Conservation (phyloP, 2,329 filamentous ascomycete species). For the Ascochyta rabiei region DNA sequence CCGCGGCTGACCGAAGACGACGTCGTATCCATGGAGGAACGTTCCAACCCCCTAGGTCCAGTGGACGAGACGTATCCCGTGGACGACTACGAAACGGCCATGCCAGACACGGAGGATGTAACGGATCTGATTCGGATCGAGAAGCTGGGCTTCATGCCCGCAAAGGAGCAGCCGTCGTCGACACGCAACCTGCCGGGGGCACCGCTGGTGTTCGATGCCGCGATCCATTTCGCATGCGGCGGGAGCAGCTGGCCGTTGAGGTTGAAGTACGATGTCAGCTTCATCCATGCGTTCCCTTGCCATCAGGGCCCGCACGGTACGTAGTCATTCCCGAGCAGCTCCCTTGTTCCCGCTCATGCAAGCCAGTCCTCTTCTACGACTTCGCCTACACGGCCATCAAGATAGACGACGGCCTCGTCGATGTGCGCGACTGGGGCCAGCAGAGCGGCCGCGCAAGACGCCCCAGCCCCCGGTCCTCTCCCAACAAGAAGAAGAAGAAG, state of each 20-base stretch:
- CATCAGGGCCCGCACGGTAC: slow-evolving; percentile 50
- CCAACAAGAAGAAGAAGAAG: slow-evolving; percentile 42
- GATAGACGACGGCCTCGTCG: slow-evolving; percentile 67
- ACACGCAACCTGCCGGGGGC: slow-evolving; percentile 34
- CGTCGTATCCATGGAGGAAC: slow-evolving; percentile 68
- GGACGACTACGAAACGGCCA: slow-evolving; percentile 68
- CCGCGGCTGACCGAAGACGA: slow-evolving; percentile 62
- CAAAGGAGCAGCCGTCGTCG: slow-evolving; percentile 44
- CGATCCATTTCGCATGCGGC: slow-evolving; percentile 49
- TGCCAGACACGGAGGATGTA: slow-evolving; percentile 62
- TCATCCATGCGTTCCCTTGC: slow-evolving; percentile 51
- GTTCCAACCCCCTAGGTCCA: slow-evolving; percentile 73
- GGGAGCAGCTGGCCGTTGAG: slow-evolving; percentile 49
- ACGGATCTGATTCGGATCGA: slow-evolving; percentile 73
- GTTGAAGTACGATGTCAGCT: slow-evolving; percentile 50
- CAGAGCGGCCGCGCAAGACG: slow-evolving; percentile 41
- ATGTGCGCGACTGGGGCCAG: slow-evolving; percentile 68
- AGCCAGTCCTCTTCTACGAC: slow-evolving; percentile 70
- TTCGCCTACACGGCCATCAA: slow-evolving; percentile 66
- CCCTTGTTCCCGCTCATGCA: slow-evolving; percentile 15
- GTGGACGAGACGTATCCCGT: slow-evolving; percentile 66
- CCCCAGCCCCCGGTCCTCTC: slow-evolving; percentile 41
- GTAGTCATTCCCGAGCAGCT: neutral
- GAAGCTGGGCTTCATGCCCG: slow-evolving; percentile 64
- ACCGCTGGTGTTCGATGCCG: slow-evolving; percentile 47